Percentiles rank a stretch among this genome's conserved stretches.
Evolutionary conservation across 2,329 filamentous ascomycete species (phyloP).

Genomic region (Arthrobotrys iridis): DNA sequence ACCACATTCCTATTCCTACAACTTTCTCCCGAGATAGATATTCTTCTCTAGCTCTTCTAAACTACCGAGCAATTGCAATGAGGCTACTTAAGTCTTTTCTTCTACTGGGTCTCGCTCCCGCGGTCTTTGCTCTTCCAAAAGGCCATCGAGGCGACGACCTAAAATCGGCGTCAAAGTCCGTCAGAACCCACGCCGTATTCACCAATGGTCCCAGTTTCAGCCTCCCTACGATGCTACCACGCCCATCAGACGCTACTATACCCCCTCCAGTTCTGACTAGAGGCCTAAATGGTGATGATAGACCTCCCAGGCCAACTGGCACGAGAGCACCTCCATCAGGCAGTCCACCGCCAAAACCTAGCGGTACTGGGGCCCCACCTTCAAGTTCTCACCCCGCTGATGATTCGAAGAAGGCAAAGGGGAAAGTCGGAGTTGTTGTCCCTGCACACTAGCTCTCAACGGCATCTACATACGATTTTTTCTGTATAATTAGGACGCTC

Average conservation of each 20-base stretch:
- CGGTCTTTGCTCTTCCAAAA: constrained; percentile 34
- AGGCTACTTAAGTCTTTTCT: background rate
- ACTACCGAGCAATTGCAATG: constrained; percentile 2
- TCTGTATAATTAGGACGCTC: too few species aligned
- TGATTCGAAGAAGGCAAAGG: background rate
- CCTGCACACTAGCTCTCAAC: background rate
- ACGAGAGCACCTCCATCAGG: background rate
- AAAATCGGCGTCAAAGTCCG: background rate
- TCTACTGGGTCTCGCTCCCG: background rate
- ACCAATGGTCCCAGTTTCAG: constrained; percentile 28
- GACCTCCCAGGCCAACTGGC: too few species aligned
- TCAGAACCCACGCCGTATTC: background rate
- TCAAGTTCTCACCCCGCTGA: background rate
- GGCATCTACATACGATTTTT: too few species aligned
- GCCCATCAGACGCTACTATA: constrained; percentile 16
- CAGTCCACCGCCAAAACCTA: background rate
- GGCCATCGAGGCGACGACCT: background rate
- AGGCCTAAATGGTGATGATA: background rate
- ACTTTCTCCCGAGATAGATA: too few species aligned
- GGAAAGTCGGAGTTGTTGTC: background rate
- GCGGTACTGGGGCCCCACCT: background rate
- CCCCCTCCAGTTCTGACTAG: constrained; percentile 8
- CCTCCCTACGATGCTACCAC: constrained; percentile 13
- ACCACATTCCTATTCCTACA: too few species aligned
- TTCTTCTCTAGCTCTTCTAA: background rate